Evolutionary conservation across 495 filamentous ascomycete species (phyloP), one percentile per base, ranked within the genome.

Genomic region (Aspergillus olivimuriae): DNA sequence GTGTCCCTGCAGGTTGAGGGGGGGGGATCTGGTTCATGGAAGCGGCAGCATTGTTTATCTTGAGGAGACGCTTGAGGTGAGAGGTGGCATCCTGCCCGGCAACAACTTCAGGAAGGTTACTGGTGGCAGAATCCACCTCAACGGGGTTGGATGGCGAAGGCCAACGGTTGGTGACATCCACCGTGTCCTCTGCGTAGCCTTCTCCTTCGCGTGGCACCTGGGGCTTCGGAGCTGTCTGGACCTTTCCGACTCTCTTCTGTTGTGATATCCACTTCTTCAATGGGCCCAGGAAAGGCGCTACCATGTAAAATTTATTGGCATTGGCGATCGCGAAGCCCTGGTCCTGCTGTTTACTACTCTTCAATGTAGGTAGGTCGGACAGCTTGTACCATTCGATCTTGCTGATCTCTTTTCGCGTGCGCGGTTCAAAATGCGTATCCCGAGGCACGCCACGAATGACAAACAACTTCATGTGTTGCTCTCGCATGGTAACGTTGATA

Each of bases 351-450:
- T 82, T 80, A 45, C 53, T 68, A 63, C 83, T 87, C 46, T 83
- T 84, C 49, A 84, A 80, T 0, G 87, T 86, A 0, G 92, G 92
- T 11, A 98, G 73, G 23, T 95, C 89, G 0, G 86, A 84, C 11
- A 98, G 67, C 44, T 77, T 84, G 62, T 90, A 94, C 92, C 92
- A 98, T 53, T 83, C 69, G 45, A 98, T 92, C 63, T 85, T 89
- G 58, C 91, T 94, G 61, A 98, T 98, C 64, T 98, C 94, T 61
- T 97, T 97, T 38, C 92, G 74, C 4, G 92, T 97, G 38, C 82
- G 81, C 9, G 94, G 87, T 52, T 88, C 82, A 58, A 98, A 98
- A 40, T 81, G 53, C 2, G 87, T 88, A 55, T 95, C 82, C 65
- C 84, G 83, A 11, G 87, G 84, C 14, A 97, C 78, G 38, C 87